phyloP scores from a whole-genome alignment of 2,329 filamentous ascomycete genomes.

The Chalaropsis thielavioides region DNA sequence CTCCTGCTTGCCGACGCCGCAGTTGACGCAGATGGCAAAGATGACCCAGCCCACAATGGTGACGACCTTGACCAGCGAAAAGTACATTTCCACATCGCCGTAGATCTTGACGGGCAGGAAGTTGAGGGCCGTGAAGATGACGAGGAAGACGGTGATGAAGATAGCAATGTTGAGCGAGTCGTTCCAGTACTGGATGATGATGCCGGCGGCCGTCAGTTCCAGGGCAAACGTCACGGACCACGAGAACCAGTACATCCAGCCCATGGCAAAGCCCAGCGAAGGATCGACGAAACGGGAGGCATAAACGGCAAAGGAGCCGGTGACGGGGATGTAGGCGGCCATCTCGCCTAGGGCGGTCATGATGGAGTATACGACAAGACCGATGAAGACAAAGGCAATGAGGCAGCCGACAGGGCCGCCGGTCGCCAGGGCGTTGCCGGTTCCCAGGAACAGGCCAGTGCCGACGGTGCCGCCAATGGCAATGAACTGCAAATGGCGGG shows the following conservation, averaged over 20 bases:
- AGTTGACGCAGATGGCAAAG: slow-evolving; percentile 61
- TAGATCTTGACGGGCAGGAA: slow-evolving; percentile 58
- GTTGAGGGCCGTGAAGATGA: slow-evolving; percentile 53
- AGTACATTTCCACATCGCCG: slow-evolving; percentile 67
- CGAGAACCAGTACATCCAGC: slow-evolving; percentile 73
- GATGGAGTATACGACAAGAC: slow-evolving; percentile 58
- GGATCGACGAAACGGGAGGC: slow-evolving; percentile 61
- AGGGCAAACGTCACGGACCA: slow-evolving; percentile 61
- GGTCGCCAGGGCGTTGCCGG: slow-evolving; percentile 45
- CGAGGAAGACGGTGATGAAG: slow-evolving; percentile 61
- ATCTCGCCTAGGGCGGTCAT: slow-evolving; percentile 60
- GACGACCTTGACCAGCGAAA: slow-evolving; percentile 62
- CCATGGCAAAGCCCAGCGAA: slow-evolving; percentile 61
- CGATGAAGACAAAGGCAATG: slow-evolving; percentile 55
- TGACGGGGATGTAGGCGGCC: slow-evolving; percentile 62
- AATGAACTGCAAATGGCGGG: slow-evolving; percentile 36
- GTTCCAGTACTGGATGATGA: slow-evolving; percentile 67
- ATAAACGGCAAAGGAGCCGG: slow-evolving; percentile 63
- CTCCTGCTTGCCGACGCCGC: slow-evolving; percentile 53
- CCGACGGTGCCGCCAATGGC: slow-evolving; percentile 50
- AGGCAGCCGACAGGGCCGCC: slow-evolving; percentile 52
- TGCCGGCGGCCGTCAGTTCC: slow-evolving; percentile 55
- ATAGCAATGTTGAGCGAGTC: slow-evolving; percentile 48
- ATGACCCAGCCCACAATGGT: slow-evolving; percentile 64
- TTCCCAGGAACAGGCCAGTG: slow-evolving; percentile 58